Evolutionary conservation across 2,329 filamentous ascomycete species (phyloP).

Genomic region (Cladosporium sp.): DNA sequence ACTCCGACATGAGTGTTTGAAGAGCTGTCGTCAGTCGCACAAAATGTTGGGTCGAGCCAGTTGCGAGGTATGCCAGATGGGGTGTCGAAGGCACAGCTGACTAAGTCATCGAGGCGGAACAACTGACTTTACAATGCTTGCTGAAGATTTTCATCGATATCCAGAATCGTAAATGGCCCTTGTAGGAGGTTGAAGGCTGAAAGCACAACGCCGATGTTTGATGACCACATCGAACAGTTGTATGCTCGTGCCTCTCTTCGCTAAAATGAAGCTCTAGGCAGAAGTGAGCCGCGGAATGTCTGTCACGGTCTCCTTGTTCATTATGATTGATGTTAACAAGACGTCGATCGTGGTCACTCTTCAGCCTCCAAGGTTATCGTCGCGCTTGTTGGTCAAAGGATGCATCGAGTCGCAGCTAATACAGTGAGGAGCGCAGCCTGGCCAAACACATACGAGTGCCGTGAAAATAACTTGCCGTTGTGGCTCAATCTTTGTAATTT

Average conservation of each 20-base stretch:
- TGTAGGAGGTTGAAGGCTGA: constrained; percentile 24
- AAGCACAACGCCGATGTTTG: constrained; percentile 24
- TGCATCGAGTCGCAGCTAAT: no score
- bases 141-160: constrained; percentile 12
- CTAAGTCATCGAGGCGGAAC: constrained; percentile 19
- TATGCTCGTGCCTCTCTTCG: constrained; percentile 16
- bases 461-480: no score
- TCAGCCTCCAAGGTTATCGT: no score
- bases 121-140: constrained; percentile 20
- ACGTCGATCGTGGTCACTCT: no score
- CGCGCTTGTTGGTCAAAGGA: no score
- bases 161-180: constrained; percentile 20
- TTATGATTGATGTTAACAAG: no score
- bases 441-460: no score
- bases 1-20: no score
- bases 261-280: constrained; percentile 18
- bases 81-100: constrained; percentile 22
- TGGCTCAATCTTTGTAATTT: no score
- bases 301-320: no score
- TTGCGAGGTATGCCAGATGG: constrained; percentile 22
- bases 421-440: no score
- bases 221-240: constrained; percentile 25
- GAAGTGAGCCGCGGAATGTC: neutral
- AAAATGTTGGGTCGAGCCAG: constrained; percentile 22
- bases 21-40: constrained; percentile 22